A percentile compares a stretch with the other conserved stretches of the same genome.
These are phyloP conservation scores for Trypethelium eluteriae DNA, from an alignment of 495 filamentous ascomycete species.

Conservation along the genomic window DNA sequence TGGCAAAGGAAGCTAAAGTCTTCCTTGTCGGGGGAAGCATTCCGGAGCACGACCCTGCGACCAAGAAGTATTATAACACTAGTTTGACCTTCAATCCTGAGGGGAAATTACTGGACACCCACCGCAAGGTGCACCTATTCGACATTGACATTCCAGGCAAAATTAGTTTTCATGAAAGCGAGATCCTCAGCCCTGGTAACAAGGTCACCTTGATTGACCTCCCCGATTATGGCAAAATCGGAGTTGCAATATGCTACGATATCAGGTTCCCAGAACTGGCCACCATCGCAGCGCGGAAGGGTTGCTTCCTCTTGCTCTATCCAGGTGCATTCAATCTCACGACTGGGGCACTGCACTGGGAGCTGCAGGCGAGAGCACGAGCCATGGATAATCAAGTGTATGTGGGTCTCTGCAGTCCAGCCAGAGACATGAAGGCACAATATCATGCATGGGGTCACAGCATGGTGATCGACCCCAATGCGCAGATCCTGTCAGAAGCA, in stretches of 20 bases:
- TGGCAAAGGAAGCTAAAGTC: conserved; percentile 64
- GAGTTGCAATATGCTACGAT: conserved; percentile 92
- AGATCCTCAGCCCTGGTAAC: conserved; percentile 77
- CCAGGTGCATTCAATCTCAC: conserved; percentile 94
- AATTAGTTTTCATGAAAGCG: conserved; percentile 83
- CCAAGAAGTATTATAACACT: conserved; percentile 85
- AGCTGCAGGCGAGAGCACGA: conserved; percentile 68
- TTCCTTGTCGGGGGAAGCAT: conserved; percentile 91
- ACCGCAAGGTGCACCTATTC: conserved; percentile 96
- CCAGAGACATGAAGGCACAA: conserved; percentile 63
- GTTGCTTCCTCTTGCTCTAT: conserved; percentile 77
- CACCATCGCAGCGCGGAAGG: conserved; percentile 77
- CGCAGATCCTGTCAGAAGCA: conserved; percentile 63
- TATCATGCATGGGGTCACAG: conserved; percentile 94
- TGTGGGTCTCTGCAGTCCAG: conserved; percentile 86
- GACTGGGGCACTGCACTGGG: conserved; percentile 89
- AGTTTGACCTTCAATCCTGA: conserved; percentile 70
- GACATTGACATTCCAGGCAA: conserved; percentile 96
- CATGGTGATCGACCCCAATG: conserved; percentile 83
- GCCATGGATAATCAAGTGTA: conserved; percentile 94
- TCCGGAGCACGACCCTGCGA: conserved; percentile 59
- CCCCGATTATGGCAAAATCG: conserved; percentile 77
- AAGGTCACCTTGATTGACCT: conserved; percentile 73
- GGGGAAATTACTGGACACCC: conserved; percentile 70
- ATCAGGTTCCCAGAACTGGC: conserved; percentile 92